Conservation (phyloP, 331 rosid genomes). For the Phaseolus coccineus region DNA sequence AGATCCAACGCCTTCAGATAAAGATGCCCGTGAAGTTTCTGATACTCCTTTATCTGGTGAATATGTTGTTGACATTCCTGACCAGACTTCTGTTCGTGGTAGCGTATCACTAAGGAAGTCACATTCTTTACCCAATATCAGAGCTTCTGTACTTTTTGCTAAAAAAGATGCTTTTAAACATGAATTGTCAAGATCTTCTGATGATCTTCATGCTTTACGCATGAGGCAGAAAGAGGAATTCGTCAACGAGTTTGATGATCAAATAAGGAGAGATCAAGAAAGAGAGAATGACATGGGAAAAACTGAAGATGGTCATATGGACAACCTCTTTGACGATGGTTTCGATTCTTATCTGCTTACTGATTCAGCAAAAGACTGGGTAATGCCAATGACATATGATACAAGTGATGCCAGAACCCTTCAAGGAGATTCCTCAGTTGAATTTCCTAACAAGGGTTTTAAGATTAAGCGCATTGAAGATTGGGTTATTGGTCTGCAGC, state of each 20-base stretch:
- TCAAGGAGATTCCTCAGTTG: conserved; percentile 57
- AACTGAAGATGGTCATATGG: conserved; percentile 53
- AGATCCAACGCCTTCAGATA: conserved; percentile 60
- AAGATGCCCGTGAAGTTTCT: conserved; percentile 58
- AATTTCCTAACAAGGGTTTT: conserved; percentile 60
- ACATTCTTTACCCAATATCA: conserved; percentile 62
- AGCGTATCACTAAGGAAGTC: conserved; percentile 59
- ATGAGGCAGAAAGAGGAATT: conserved; percentile 51
- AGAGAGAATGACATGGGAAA: conserved; percentile 46
- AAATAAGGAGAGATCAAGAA: conserved; percentile 51
- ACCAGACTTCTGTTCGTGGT: conserved; percentile 39
- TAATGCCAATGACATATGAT: conserved; percentile 61
- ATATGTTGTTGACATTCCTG: conserved; percentile 50
- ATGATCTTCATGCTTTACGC: conserved; percentile 62
- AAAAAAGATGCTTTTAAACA: conserved; percentile 40
- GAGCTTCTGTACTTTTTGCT: conserved; percentile 46
- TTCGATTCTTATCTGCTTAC: conserved; percentile 61
- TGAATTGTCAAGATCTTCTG: conserved; percentile 66
- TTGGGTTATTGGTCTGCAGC: conserved; percentile 84
- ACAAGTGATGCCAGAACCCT: conserved; percentile 42
- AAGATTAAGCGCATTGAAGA: conserved; percentile 83
- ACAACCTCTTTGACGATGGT: conserved; percentile 56
- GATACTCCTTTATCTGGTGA: conserved; percentile 58
- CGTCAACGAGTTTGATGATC: conserved; percentile 51
- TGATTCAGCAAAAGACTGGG: conserved; percentile 72